Evolutionary conservation across 2,329 filamentous ascomycete genomes (phyloP), one percentile per base, ranked within the genome.

Genomic region (Septoria linicola): DNA sequence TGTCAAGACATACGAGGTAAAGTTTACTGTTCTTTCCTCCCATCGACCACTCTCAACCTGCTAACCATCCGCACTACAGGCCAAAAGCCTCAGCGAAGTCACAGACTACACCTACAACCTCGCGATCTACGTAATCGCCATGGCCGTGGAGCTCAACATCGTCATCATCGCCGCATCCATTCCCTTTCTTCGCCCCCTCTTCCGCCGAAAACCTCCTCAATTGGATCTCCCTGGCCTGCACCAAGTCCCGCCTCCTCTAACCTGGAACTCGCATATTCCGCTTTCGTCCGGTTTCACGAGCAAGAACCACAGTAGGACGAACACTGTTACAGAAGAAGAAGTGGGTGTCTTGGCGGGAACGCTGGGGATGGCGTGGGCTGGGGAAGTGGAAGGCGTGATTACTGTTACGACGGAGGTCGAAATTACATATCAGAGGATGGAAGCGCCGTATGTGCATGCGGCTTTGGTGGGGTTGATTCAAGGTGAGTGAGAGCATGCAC

Each of bases 71-170:
- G n/a, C n/a, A n/a, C n/a, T n/a, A n/a, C n/a, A 51, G 49, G 53
- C 64, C 17, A 58, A 54, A 39, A 49, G 48, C 14, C 53, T 68
- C 10, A 59, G 51, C 42, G 25, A 58, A 37, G 27, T 63, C n/a
- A 45, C 60, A 3, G 65, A 68, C 41, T 66, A 63, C 40, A 65
- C 64, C 7, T 64, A 61, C 31, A 60, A 63, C 34, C 57, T 68
- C 2, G 49, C 53, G 20, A 42, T 53, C 3, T 67, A 62, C 39
- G 55, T 65, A 1, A 58, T 64, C 31, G 63, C 62, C 57, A 52
- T 66, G 10, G 59, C 59, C 3, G 52, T 68, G 42, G 65, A 68
- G 47, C 57, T 66, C 30, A 67, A 67, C 50, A 75, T 66, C 19
- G 64, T 68, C 41, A 66, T 68, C 31, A 63, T 66, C 27, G 57